Evolutionary conservation across 2,329 filamentous ascomycete genomes (phyloP), one percentile per base, ranked within the genome.

Genomic region (Sporothrix pallida): DNA sequence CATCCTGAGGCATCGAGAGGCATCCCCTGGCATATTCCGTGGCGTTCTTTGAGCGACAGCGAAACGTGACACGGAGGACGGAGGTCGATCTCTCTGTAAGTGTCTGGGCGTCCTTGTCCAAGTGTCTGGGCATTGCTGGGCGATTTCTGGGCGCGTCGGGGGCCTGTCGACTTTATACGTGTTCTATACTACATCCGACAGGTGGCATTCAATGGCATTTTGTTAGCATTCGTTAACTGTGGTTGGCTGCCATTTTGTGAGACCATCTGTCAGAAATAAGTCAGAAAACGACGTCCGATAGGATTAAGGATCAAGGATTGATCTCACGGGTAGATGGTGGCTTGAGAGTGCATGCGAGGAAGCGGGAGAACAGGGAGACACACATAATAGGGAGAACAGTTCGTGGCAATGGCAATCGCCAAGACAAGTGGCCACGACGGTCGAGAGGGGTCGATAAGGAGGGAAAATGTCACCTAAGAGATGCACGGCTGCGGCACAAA

Each of bases 1-100:
- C 58, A 42, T 26, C 42, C 9, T 9, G 52, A 48, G 31, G 31
- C 31, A 37, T 7, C 31, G 2, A 5, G 31, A 37, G 31, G 31
- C 31, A 6, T 37, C 31, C 7, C 31, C 4, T 37, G 31, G 31
- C 31, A 37, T 37, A 2, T 37, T 37, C 31, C 31, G 31, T 37
- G 31, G 31, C 31, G 31, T 37, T 37, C 7, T 37, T 37, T 1
- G 20, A 62, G 31, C 15, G 17, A 62, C 2, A 44, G 58, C 31
- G 58, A 44, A 62, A 62, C 58, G 58, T 62, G 31, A 10, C 17
- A 58, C 56, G 56, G 56, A 58, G 56, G 23, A 31, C 20, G 52
- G 52, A 23, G 52, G 31, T 37, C 31, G 31, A 37, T 37, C 31
- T 52, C 50, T 52, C 4, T 15, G 50, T 15, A 54, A 20, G 20